These are phyloP conservation scores for Celoporthe dispersa DNA, from an alignment of 2,329 filamentous ascomycete species.

Conservation along the genomic window DNA sequence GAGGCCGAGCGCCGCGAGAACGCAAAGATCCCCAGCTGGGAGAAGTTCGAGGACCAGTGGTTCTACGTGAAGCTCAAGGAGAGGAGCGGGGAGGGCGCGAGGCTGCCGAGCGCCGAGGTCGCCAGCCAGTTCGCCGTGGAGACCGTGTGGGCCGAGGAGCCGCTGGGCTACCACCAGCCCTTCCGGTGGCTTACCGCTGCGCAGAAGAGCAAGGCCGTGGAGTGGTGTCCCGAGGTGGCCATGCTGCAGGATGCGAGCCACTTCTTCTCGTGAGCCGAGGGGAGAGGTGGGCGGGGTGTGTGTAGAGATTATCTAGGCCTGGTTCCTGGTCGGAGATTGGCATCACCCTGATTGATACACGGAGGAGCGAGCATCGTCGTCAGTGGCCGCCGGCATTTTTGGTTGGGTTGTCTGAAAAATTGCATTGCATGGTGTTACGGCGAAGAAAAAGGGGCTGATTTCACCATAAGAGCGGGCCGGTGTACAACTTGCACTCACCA, in stretches of 20 bases:
- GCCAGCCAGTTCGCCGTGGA: conserved; percentile 36
- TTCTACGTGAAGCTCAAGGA: conserved; percentile 41
- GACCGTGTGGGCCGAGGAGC: conserved; percentile 33
- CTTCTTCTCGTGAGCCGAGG: conserved; percentile 13
- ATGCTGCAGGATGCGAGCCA: conserved; percentile 30
- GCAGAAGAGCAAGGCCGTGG: conserved; percentile 35
- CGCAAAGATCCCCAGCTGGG: conserved; percentile 12
- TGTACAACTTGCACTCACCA: background rate
- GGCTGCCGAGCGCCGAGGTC: conserved; percentile 32
- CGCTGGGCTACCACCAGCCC: conserved; percentile 37
- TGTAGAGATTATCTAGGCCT: too few species aligned
- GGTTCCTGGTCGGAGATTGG: too few species aligned
- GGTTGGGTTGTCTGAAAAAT: background rate
- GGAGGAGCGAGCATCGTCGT: background rate
- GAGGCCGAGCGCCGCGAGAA: background rate
- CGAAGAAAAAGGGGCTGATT: background rate
- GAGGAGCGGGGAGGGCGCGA: conserved; percentile 12
- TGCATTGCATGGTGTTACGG: conserved; percentile 28
- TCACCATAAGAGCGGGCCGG: too few species aligned
- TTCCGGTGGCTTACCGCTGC: conserved; percentile 28
- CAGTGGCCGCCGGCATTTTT: background rate
- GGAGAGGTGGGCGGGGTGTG: background rate
- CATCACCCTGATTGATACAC: too few species aligned
- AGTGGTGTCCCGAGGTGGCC: conserved; percentile 39
- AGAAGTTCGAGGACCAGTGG: conserved; percentile 36